Percentiles rank a stretch among this genome's conserved stretches.
phyloP scores from a whole-genome alignment of 1,284 basidiomycete genomes.

The Leccinum fuscescens region DNA sequence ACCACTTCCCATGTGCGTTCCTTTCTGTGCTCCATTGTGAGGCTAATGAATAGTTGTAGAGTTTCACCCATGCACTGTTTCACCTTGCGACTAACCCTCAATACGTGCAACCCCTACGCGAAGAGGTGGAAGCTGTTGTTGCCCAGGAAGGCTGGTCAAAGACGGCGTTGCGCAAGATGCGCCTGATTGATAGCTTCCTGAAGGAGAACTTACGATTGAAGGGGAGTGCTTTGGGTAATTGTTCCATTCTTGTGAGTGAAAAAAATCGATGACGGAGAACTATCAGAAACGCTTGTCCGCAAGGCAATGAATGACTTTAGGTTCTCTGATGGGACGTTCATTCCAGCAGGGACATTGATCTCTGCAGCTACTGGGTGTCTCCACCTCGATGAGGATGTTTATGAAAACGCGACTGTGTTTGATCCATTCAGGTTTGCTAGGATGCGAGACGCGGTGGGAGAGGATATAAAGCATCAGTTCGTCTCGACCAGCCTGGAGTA shows the following conservation, averaged over 20 bases:
- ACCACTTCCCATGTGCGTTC: slow-evolving; percentile 15
- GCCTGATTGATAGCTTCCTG: slow-evolving; percentile 48
- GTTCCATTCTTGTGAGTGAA: background rate
- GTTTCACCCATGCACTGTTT: slow-evolving; percentile 37
- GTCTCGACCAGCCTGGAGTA: slow-evolving; percentile 16
- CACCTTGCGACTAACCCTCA: slow-evolving; percentile 39
- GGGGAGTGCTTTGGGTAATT: slow-evolving; percentile 30
- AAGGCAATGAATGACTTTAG: slow-evolving; percentile 38
- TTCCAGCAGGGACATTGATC: slow-evolving; percentile 38
- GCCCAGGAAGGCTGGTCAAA: slow-evolving; percentile 45
- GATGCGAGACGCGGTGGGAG: slow-evolving; percentile 17
- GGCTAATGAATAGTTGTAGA: slow-evolving; percentile 12
- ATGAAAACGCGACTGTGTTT: slow-evolving; percentile 29
- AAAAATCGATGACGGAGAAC: background rate
- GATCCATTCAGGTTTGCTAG: slow-evolving; percentile 34
- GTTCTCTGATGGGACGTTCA: slow-evolving; percentile 41
- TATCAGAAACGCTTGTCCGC: slow-evolving; percentile 34
- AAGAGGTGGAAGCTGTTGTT: slow-evolving; percentile 42
- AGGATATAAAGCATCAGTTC: slow-evolving; percentile 20
- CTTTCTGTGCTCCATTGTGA: background rate
- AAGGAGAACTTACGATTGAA: slow-evolving; percentile 40
- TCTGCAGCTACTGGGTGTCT: slow-evolving; percentile 22
- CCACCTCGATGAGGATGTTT: slow-evolving; percentile 29
- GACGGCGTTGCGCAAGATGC: slow-evolving; percentile 39
- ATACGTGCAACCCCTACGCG: slow-evolving; percentile 21